Percentiles rank a stretch among this genome's conserved stretches.
Conservation (phyloP, 108 stramenopile genomes). For the Aurantiochytrium sp. region DNA sequence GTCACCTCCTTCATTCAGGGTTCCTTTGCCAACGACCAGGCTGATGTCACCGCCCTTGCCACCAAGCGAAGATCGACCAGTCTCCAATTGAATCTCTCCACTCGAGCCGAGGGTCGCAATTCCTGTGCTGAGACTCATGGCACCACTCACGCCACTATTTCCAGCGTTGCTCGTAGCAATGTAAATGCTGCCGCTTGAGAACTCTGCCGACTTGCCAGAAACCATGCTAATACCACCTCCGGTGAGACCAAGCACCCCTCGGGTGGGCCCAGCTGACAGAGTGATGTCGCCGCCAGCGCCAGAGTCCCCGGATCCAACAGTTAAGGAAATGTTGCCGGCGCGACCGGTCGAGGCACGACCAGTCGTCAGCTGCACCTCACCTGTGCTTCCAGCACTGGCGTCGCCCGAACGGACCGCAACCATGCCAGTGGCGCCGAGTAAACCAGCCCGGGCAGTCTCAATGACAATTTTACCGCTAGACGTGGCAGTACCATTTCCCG, state of each 20-base stretch:
- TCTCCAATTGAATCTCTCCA: constrained; percentile 29
- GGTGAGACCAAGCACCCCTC: neutral
- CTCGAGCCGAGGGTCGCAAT: constrained; percentile 25
- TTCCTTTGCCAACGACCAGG: constrained; percentile 34
- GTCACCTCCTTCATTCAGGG: constrained; percentile 33
- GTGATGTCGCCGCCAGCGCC: constrained; percentile 22
- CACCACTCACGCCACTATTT: constrained; percentile 30
- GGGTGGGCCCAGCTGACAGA: constrained; percentile 7
- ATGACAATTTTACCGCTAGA: neutral
- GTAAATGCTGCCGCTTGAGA: constrained; percentile 34
- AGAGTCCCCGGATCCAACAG: constrained; percentile 35
- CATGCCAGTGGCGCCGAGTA: neutral
- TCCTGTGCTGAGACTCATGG: constrained; percentile 36
- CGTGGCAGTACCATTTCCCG: neutral
- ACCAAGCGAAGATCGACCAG: constrained; percentile 14
- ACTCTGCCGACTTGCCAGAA: constrained; percentile 30
- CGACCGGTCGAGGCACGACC: constrained; percentile 26
- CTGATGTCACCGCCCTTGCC: constrained; percentile 32
- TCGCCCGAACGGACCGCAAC: neutral
- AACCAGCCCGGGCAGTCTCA: neutral
- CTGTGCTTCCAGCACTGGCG: constrained; percentile 23
- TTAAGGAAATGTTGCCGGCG: constrained; percentile 32
- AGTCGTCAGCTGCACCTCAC: constrained; percentile 30
- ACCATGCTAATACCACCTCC: constrained; percentile 31
- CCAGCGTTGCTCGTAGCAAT: constrained; percentile 41